These are phyloP conservation scores for Neurospora sp. DNA, from an alignment of 495 filamentous ascomycete genomes.

Conservation along the genomic window DNA sequence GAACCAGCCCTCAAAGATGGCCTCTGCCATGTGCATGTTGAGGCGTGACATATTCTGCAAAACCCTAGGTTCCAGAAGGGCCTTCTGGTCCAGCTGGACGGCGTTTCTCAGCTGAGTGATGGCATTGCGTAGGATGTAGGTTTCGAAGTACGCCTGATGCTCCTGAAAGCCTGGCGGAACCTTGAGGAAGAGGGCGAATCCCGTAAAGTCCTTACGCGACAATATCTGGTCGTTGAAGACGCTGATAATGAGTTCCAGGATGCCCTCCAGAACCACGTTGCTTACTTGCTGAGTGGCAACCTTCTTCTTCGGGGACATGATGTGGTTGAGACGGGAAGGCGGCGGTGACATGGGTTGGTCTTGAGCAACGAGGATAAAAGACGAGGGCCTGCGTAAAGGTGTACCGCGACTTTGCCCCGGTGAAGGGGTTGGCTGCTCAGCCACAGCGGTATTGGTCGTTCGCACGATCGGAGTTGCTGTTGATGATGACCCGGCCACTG, in stretches of 20 bases:
- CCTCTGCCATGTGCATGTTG: conserved; percentile 69
- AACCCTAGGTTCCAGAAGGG: conserved; percentile 71
- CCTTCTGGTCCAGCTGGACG: conserved; percentile 57
- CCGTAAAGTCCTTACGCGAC: conserved; percentile 77
- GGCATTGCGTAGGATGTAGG: conserved; percentile 70
- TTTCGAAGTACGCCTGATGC: conserved; percentile 89
- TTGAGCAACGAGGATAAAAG: conserved; percentile 79
- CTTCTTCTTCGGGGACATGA: conserved; percentile 47
- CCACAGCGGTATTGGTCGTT: conserved; percentile 51
- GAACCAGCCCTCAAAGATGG: conserved; percentile 93
- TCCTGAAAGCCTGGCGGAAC: conserved; percentile 86
- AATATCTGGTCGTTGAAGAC: conserved; percentile 79
- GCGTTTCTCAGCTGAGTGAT: conserved; percentile 59
- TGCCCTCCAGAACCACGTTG: conserved; percentile 60
- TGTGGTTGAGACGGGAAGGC: conserved; percentile 51
- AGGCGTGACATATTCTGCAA: conserved; percentile 79
- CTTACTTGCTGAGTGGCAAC: conserved; percentile 42
- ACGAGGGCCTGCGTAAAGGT: conserved; percentile 65
- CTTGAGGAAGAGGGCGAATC: conserved; percentile 81
- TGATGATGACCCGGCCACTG: conserved; percentile 48
- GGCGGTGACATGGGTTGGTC: conserved; percentile 43
- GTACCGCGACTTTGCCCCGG: conserved; percentile 38
- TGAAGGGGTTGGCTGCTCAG: conserved; percentile 28
- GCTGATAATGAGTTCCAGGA: conserved; percentile 63
- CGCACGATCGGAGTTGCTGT: conserved; percentile 55